Evolutionary conservation across 208 protist species (phyloP), one percentile per base, ranked within the genome.

Genomic region (Willaertia magna): DNA sequence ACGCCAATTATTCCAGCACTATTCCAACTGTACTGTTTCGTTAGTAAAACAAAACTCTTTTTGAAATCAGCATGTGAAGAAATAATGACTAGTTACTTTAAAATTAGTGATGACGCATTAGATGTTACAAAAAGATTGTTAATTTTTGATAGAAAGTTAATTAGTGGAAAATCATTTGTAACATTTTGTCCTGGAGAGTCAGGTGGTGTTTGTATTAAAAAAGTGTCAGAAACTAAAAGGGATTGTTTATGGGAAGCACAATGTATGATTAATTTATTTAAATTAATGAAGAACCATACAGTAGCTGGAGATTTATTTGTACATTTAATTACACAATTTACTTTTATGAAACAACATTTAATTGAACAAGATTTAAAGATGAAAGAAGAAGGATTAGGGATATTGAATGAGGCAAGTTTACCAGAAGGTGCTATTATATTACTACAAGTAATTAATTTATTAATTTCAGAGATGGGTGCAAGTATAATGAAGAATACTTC

Each of bases 241-340:
- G 43, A 51, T 81, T 81, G 51, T 26, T 11, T 81, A n/a, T 51
- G 44, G 43, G 43, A 81, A 81, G 76, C 76, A 3, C 26, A 1
- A 20, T 81, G 76, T 40, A 51, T 81, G 43, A 81, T 81, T 51
- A 1, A 81, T 26, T 20, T 81, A 40, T 81, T 81, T 6, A 81
- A 81, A 51, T n/a, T 81, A 39, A 51, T 81, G 43, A 81, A 81
- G 26, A 81, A 81, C 34, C n/a, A 81, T 40, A 42, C 42, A 11
- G 76, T 81, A 3, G 76, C 76, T 42, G 76, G 76, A 34, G 76
- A 81, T 81, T 81, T 81, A 34, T 81, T 81, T 51, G 44, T 81
- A 4, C 76, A 81, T 39, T 51, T 81, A n/a, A 81, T 81, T 11
- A 52, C 76, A n/a, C 76, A 81, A 81, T 81, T 52, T 20, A 81